Conservation (phyloP, 2,329 filamentous ascomycete species). For the Phialocephala sp. region DNA sequence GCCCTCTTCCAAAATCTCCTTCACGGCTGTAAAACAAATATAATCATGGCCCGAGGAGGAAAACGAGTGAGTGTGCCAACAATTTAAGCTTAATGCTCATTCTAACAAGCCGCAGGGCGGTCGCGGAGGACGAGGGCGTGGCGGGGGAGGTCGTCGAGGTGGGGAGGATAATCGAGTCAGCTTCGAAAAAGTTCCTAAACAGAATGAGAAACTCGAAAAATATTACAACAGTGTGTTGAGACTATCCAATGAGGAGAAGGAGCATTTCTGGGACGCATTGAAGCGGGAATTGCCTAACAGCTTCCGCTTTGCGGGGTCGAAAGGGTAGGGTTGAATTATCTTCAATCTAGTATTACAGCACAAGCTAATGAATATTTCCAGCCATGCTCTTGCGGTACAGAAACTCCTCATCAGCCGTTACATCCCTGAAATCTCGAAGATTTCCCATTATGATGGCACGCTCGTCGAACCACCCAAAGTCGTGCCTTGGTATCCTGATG, state of each 20-base stretch:
- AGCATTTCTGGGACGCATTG: slow-evolving; percentile 83
- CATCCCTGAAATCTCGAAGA: slow-evolving; percentile 86
- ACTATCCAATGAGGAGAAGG: slow-evolving; percentile 77
- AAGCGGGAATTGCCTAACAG: slow-evolving; percentile 91
- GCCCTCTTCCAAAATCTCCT: slow-evolving; percentile 5
- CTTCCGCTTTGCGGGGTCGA: slow-evolving; percentile 96
- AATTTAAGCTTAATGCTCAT: slow-evolving; percentile 9
- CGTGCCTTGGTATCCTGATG: slow-evolving; percentile 92
- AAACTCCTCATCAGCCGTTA: slow-evolving; percentile 86
- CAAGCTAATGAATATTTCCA: slow-evolving; percentile 44
- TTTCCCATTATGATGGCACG: slow-evolving; percentile 81
- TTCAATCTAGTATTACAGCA: background rate
- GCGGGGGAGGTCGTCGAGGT: slow-evolving; percentile 36
- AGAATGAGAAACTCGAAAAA: slow-evolving; percentile 82
- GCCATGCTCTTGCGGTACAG: slow-evolving; percentile 91
- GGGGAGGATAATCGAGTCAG: slow-evolving; percentile 51
- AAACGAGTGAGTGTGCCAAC: slow-evolving; percentile 37
- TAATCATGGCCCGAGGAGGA: slow-evolving; percentile 40
- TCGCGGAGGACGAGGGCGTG: slow-evolving; percentile 32
- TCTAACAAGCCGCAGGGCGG: slow-evolving; percentile 25
- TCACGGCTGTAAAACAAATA: slow-evolving; percentile 11
- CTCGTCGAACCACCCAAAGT: slow-evolving; percentile 81
- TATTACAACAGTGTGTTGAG: slow-evolving; percentile 85
- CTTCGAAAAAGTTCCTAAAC: slow-evolving; percentile 67
- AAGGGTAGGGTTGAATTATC: slow-evolving; percentile 63